Conservation (phyloP, 2,329 filamentous ascomycete species). For the Aspergillus neotritici region DNA sequence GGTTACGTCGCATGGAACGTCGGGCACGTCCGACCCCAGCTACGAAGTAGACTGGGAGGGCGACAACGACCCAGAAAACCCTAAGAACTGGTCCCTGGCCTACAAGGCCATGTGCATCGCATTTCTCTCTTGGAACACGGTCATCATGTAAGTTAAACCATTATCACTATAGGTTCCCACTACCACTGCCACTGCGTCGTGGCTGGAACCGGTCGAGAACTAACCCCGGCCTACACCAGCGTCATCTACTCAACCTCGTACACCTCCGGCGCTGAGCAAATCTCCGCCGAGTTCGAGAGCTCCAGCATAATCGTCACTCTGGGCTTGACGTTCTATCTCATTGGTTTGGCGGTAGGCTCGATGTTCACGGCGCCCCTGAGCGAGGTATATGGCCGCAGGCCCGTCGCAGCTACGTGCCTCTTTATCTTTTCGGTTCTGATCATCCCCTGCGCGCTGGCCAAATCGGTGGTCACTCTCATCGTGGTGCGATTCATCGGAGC, state of each 20-base stretch:
- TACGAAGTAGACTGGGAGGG: constrained; percentile 70
- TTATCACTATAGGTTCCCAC: neutral
- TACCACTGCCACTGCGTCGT: neutral
- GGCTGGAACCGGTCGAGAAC: neutral
- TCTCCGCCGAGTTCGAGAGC: constrained; percentile 60
- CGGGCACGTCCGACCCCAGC: constrained; percentile 48
- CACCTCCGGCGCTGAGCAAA: constrained; percentile 63
- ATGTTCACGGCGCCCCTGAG: constrained; percentile 66
- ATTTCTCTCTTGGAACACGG: constrained; percentile 54
- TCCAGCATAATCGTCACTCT: constrained; percentile 61
- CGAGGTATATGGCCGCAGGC: constrained; percentile 43
- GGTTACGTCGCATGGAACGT: constrained; percentile 42
- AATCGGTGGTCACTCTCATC: constrained; percentile 63
- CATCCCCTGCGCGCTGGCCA: constrained; percentile 65
- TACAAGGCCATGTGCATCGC: constrained; percentile 53
- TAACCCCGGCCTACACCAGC: constrained; percentile 19
- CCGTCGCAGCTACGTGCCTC: constrained; percentile 63
- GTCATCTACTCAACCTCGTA: constrained; percentile 75
- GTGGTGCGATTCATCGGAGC: constrained; percentile 68
- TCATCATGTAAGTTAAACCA: constrained; percentile 42
- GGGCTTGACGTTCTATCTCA: constrained; percentile 71
- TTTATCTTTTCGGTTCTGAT: constrained; percentile 61
- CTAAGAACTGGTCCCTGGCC: constrained; percentile 61
- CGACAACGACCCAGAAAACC: constrained; percentile 57
- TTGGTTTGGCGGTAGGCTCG: constrained; percentile 67